Conservation (phyloP, 2,329 filamentous ascomycete genomes). For the Allantophomopsis lycopodina region DNA sequence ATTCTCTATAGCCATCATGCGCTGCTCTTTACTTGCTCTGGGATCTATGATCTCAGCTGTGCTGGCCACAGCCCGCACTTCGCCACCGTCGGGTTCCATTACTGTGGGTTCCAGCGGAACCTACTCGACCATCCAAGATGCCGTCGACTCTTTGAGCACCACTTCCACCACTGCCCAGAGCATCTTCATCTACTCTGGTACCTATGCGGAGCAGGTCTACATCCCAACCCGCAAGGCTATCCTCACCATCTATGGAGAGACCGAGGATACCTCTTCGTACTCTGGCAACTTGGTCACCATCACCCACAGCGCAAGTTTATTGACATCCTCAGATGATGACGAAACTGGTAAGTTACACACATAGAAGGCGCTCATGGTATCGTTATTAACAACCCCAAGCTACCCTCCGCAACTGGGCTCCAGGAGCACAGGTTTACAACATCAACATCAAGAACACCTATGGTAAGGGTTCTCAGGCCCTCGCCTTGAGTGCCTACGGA, state of each 20-base stretch:
- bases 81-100: conserved; percentile 30
- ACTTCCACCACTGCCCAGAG: conserved; percentile 28
- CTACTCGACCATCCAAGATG: conserved; percentile 33
- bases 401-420: conserved; percentile 19
- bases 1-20: too few relatives aligned
- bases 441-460: conserved; percentile 40
- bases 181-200: conserved; percentile 41
- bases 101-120: conserved; percentile 25
- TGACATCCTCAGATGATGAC: conserved; percentile 26
- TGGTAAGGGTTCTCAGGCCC: conserved; percentile 32
- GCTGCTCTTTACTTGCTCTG: conserved; percentile 8
- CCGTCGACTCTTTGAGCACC: conserved; percentile 34
- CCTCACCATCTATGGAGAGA: conserved; percentile 41
- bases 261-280: conserved; percentile 29
- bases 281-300: conserved; percentile 34
- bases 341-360: conserved; percentile 9
- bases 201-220: conserved; percentile 43
- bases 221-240: conserved; percentile 29
- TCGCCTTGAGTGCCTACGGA: conserved; percentile 36
- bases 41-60: conserved; percentile 11
- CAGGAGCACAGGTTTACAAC: conserved; percentile 42
- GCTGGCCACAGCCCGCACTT: conserved; percentile 20
- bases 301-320: conserved; percentile 24
- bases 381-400: conserved; percentile 1
- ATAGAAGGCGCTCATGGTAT: too few relatives aligned